Conservation (phyloP, 1,139 yeast genomes). For the Protomyces inouyei region DNA sequence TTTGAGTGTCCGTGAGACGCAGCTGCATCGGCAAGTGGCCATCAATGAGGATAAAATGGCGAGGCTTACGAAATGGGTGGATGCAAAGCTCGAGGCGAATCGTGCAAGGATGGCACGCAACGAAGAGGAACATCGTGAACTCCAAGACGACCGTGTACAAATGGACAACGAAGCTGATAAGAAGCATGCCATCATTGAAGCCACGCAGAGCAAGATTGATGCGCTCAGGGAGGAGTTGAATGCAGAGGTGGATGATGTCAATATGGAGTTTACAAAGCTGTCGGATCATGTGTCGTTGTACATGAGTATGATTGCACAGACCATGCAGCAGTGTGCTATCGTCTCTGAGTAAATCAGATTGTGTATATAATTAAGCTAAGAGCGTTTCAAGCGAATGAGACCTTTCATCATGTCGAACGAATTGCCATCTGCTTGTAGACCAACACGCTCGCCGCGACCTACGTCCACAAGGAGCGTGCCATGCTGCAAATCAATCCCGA, state of each 20-base stretch:
- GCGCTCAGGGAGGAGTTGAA: slow-evolving; percentile 48
- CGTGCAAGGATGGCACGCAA: slow-evolving; percentile 48
- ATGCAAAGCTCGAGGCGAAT: slow-evolving; percentile 46
- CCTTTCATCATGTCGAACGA: slow-evolving; percentile 95
- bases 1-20: slow-evolving; percentile 44
- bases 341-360: not conserved
- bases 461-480: slow-evolving; percentile 76
- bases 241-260: slow-evolving; percentile 52
- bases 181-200: slow-evolving; percentile 48
- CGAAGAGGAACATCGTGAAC: slow-evolving; percentile 47
- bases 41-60: slow-evolving; percentile 53
- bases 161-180: slow-evolving; percentile 52
- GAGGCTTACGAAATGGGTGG: slow-evolving; percentile 50
- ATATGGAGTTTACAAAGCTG: slow-evolving; percentile 52
- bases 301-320: slow-evolving; percentile 48
- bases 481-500: slow-evolving; percentile 77
- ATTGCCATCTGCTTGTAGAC: slow-evolving; percentile 94
- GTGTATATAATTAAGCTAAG: slow-evolving; percentile 8
- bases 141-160: slow-evolving; percentile 50
- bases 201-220: slow-evolving; percentile 45
- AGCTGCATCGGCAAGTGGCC: slow-evolving; percentile 48
- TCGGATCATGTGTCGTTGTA: slow-evolving; percentile 52
- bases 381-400: slow-evolving; percentile 51
- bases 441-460: slow-evolving; percentile 49
- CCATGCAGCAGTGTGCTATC: slow-evolving; percentile 35